Evolutionary conservation across 2,329 filamentous ascomycete genomes (phyloP).

Genomic region (Verticillium nubilum): DNA sequence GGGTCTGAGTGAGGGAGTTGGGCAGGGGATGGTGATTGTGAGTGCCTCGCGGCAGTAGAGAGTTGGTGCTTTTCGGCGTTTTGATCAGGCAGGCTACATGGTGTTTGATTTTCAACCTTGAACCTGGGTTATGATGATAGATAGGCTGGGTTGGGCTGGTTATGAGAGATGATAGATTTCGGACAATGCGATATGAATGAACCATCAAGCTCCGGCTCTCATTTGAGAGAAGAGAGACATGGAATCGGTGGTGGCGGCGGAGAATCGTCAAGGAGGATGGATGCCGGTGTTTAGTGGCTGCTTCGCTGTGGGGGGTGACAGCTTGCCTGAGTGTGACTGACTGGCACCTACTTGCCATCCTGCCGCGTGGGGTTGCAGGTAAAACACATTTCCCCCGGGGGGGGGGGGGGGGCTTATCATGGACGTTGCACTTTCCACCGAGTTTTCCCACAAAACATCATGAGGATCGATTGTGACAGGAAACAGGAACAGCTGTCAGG

Average conservation of each 20-base stretch:
- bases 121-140: neutral
- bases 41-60: neutral
- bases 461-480: neutral
- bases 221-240: neutral
- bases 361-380: neutral
- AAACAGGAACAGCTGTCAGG: neutral
- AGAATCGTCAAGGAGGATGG: neutral
- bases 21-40: constrained; percentile 22
- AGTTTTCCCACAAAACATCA: neutral
- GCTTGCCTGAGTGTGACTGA: neutral
- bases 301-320: neutral
- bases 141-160: neutral
- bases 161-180: neutral
- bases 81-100: neutral
- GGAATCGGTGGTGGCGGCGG: neutral
- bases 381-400: neutral
- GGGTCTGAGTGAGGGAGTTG: constrained; percentile 61
- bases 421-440: neutral
- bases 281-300: neutral
- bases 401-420: neutral
- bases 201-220: neutral
- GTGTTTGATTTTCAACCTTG: neutral
- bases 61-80: neutral
- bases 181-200: neutral
- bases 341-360: neutral